These are phyloP conservation scores for Ramularia collo-cygni DNA, from an alignment of 2,329 filamentous ascomycete species.

Conservation along the genomic window DNA sequence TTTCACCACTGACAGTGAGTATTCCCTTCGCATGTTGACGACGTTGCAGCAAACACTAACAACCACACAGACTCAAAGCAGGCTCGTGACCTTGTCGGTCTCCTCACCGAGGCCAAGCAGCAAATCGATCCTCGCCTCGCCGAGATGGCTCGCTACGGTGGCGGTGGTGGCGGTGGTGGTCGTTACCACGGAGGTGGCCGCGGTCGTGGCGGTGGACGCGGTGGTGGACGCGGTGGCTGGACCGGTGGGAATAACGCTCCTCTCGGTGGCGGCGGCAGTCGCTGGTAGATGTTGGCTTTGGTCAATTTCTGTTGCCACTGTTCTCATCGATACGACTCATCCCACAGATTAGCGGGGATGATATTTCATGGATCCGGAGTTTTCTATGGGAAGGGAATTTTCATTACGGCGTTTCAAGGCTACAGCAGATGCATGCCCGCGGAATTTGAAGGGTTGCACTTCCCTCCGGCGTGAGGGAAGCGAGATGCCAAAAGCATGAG, in stretches of 20 bases:
- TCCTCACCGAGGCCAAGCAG: conserved; percentile 95
- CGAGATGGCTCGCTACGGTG: conserved; percentile 92
- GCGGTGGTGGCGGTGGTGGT: conserved; percentile 68
- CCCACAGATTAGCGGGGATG: too few species aligned
- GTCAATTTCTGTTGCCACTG: too few species aligned
- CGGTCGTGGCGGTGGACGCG: conserved; percentile 35
- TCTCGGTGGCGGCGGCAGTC: conserved; percentile 47
- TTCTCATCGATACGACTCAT: too few species aligned
- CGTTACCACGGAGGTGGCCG: conserved; percentile 43
- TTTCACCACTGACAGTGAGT: conserved; percentile 98
- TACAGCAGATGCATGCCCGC: too few species aligned
- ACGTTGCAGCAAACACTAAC: conserved; percentile 17
- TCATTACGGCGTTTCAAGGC: too few species aligned
- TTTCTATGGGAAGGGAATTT: too few species aligned
- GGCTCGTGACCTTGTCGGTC: conserved; percentile 90
- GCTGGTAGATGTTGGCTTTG: conserved; percentile 42
- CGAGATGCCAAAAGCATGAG: too few species aligned
- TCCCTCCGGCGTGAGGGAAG: too few species aligned
- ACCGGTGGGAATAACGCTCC: conserved; percentile 54
- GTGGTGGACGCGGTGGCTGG: conserved; percentile 36
- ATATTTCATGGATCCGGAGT: too few species aligned
- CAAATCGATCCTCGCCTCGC: conserved; percentile 91
- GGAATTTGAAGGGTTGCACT: too few species aligned
- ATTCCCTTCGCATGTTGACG: conserved; percentile 4
- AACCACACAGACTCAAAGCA: conserved; percentile 45